These are phyloP conservation scores for Laetiporus sulphureus DNA, from an alignment of 1,284 basidiomycete genomes.

Conservation along the genomic window DNA sequence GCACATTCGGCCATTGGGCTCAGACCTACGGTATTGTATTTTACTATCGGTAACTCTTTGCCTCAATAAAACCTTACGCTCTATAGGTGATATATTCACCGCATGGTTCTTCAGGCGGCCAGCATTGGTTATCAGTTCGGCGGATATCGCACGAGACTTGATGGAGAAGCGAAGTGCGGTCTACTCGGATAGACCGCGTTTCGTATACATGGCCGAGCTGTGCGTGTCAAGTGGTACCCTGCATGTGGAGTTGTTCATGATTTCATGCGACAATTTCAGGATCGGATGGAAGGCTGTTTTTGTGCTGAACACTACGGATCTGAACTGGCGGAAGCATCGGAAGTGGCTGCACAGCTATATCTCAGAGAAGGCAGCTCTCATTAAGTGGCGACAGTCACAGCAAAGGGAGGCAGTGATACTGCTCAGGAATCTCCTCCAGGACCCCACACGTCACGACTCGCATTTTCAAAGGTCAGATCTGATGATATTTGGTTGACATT, in stretches of 20 bases:
- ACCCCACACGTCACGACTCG: background rate
- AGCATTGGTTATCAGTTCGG: slow-evolving; percentile 2
- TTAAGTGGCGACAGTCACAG: background rate
- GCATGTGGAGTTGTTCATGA: background rate
- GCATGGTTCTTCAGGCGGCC: background rate
- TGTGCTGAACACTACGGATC: background rate
- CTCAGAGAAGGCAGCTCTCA: background rate
- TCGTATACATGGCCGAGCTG: background rate
- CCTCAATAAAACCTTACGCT: too few species aligned
- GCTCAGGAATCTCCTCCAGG: background rate
- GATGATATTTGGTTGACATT: background rate
- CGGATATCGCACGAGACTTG: background rate
- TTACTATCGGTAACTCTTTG: too few species aligned
- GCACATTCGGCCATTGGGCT: slow-evolving; percentile 3
- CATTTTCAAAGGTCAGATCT: background rate
- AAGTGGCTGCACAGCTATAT: background rate
- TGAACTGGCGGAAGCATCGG: background rate
- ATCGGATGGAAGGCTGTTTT: background rate
- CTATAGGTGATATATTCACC: slow-evolving; percentile 3
- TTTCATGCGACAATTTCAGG: background rate
- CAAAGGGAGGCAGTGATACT: background rate
- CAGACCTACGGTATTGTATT: background rate
- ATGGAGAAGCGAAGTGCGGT: slow-evolving; percentile 3
- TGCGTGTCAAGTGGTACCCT: background rate
- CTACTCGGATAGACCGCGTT: slow-evolving; percentile 5